phyloP scores from a whole-genome alignment of 2,329 filamentous ascomycete species.

The Rutstroemia sp. region DNA sequence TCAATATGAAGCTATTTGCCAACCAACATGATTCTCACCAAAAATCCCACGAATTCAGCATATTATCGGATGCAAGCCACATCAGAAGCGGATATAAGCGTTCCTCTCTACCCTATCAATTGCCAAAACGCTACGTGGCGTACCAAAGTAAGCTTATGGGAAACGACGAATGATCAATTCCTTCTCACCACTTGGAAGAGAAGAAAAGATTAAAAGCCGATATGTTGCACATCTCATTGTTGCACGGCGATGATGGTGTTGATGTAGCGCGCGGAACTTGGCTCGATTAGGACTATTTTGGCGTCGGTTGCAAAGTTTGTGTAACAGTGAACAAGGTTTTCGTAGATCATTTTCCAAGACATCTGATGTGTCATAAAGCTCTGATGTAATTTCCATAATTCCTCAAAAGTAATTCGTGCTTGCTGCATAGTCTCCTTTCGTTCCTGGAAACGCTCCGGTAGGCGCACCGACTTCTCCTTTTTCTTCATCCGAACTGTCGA shows the following conservation, averaged over 20 bases:
- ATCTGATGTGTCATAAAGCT: neutral
- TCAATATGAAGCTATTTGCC: neutral
- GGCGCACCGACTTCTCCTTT: constrained; percentile 19
- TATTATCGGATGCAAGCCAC: neutral
- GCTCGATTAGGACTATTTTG: neutral
- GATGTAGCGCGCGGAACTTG: neutral
- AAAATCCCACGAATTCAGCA: neutral
- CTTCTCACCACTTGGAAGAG: constrained; percentile 4
- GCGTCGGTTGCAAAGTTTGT: neutral
- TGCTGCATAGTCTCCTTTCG: constrained; percentile 33
- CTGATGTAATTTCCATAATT: neutral
- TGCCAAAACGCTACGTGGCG: neutral
- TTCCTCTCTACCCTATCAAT: no score
- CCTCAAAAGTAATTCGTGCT: constrained; percentile 24
- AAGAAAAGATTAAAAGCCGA: neutral
- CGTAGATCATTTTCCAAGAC: neutral
- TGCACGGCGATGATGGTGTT: constrained; percentile 2
- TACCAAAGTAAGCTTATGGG: neutral
- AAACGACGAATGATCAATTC: neutral
- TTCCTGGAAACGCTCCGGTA: constrained; percentile 45
- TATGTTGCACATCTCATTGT: constrained; percentile 9
- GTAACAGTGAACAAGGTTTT: neutral
- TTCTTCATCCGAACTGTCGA: constrained; percentile 37
- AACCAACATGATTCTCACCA: neutral
- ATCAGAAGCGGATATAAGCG: neutral